phyloP scores from a whole-genome alignment of 495 filamentous ascomycete species.

The Glarea lozoyensis region DNA sequence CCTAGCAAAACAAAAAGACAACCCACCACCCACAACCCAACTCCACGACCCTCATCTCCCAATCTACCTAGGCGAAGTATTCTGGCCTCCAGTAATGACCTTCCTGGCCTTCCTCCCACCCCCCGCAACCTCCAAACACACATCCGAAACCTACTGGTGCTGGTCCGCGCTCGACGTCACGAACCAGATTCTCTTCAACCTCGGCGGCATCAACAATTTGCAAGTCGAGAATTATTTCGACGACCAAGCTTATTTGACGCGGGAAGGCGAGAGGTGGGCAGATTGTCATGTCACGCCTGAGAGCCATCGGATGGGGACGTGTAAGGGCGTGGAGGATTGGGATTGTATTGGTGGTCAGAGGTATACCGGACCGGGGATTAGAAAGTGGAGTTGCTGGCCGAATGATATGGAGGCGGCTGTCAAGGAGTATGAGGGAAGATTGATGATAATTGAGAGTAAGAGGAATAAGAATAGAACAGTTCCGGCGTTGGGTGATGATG shows the following conservation, averaged over 20 bases:
- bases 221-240: slow-evolving; percentile 16
- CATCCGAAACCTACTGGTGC: slow-evolving; percentile 14
- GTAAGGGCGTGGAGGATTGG: slow-evolving; percentile 8
- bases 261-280: slow-evolving; percentile 11
- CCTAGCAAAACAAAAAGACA: not conserved
- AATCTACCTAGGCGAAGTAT: slow-evolving; percentile 18
- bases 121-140: not conserved
- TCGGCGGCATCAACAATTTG: slow-evolving; percentile 10
- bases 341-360: slow-evolving; percentile 11
- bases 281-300: slow-evolving; percentile 18
- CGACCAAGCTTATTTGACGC: slow-evolving; percentile 11
- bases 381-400: slow-evolving; percentile 19
- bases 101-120: slow-evolving; percentile 16
- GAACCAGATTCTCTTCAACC: slow-evolving; percentile 8
- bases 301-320: slow-evolving; percentile 8
- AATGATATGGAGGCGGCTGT: not conserved
- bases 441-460: too few relatives aligned
- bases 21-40: not conserved
- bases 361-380: slow-evolving; percentile 13
- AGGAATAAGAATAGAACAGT: too few relatives aligned
- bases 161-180: slow-evolving; percentile 5
- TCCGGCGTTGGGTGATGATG: too few relatives aligned
- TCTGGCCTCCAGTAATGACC: slow-evolving; percentile 18
- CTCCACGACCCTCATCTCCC: slow-evolving; percentile 7
- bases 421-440: slow-evolving; percentile 1